A percentile compares a stretch with the other conserved stretches of the same genome.
These are phyloP conservation scores for Sporothrix brasiliensis DNA, from an alignment of 2,329 filamentous ascomycete species.

Conservation along the genomic window DNA sequence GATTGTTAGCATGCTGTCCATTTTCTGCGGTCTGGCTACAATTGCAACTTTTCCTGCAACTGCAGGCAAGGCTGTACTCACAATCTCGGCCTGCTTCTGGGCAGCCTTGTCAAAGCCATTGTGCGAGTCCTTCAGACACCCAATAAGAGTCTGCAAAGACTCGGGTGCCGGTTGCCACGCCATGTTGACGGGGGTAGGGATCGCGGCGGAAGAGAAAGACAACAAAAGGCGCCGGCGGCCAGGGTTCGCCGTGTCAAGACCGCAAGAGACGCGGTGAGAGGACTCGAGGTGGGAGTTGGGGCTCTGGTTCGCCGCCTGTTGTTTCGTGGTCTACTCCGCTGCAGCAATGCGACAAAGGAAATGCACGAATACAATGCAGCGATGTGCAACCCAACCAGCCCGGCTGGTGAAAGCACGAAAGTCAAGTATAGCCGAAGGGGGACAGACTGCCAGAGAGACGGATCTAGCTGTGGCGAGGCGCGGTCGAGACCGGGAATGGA, in stretches of 20 bases:
- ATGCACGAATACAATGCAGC: background rate
- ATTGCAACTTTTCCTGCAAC: background rate
- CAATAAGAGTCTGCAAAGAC: constrained; percentile 84
- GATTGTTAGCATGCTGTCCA: background rate
- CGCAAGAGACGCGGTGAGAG: background rate
- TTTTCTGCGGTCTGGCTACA: background rate
- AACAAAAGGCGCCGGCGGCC: background rate
- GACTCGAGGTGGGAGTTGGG: background rate
- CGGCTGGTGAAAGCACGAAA: constrained; percentile 12
- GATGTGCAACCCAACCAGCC: constrained; percentile 22
- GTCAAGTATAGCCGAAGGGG: background rate
- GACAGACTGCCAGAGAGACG: background rate
- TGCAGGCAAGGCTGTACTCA: constrained; percentile 51
- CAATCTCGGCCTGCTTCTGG: constrained; percentile 87
- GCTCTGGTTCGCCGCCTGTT: background rate
- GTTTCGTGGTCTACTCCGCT: constrained; percentile 5
- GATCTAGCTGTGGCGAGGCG: background rate
- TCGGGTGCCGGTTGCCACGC: constrained; percentile 89
- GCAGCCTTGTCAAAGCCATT: constrained; percentile 77
- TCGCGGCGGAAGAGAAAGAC: background rate
- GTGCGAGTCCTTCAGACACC: constrained; percentile 88
- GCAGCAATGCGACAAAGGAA: constrained; percentile 23
- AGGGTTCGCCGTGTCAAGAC: background rate
- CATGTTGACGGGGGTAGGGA: constrained; percentile 56
- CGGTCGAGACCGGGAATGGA: background rate